Conservation (phyloP, 2,329 filamentous ascomycete species). For the Colletotrichum endophyticum region DNA sequence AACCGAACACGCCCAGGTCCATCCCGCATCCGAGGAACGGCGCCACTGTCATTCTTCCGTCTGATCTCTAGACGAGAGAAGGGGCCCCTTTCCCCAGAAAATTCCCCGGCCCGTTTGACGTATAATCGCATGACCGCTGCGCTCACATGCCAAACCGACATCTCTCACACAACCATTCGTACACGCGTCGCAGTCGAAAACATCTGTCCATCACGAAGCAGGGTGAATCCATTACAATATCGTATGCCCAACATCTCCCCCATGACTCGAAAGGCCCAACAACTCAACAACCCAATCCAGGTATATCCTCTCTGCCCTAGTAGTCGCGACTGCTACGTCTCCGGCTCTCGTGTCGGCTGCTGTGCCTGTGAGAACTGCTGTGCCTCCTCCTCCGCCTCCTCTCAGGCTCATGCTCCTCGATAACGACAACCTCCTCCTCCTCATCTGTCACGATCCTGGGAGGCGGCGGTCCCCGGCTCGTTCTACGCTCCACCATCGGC, state of each 20-base stretch:
- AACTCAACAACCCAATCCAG: background rate
- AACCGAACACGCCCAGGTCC: constrained; percentile 7
- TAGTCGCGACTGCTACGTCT: constrained; percentile 15
- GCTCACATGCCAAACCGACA: background rate
- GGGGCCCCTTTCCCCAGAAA: background rate
- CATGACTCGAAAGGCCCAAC: background rate
- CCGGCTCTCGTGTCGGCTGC: background rate
- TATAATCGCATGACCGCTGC: background rate
- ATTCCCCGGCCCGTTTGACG: background rate
- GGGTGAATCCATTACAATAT: background rate
- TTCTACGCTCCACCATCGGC: constrained; percentile 18
- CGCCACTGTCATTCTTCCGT: background rate
- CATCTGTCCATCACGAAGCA: background rate
- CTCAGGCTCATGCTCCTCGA: constrained; percentile 38
- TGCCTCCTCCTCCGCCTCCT: constrained; percentile 22
- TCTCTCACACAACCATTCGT: background rate
- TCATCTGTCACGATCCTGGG: constrained; percentile 31
- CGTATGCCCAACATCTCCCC: background rate
- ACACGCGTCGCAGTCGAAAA: background rate
- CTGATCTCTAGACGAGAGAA: background rate
- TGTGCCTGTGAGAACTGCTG: background rate
- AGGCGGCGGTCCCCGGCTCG: constrained; percentile 24
- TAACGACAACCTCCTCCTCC: constrained; percentile 35
- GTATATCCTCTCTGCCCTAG: background rate
- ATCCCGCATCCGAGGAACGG: background rate